These are phyloP conservation scores for Trichoderma brevicompactum DNA, from an alignment of 2,329 filamentous ascomycete species.

Conservation along the genomic window DNA sequence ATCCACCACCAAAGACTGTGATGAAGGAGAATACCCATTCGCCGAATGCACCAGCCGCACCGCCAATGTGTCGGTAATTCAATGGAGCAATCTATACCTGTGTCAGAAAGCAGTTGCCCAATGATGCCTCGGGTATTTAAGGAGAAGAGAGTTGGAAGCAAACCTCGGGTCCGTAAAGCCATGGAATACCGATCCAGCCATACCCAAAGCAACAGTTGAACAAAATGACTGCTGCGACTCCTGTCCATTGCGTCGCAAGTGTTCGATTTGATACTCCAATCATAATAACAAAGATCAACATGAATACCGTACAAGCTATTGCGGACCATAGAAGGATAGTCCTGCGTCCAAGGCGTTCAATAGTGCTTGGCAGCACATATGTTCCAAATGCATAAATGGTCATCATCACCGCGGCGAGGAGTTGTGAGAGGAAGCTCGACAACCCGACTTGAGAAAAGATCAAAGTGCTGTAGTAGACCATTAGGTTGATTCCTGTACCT, in stretches of 20 bases:
- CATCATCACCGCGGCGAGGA: neutral
- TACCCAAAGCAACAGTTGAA: neutral
- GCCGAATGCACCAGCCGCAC: neutral
- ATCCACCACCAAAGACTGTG: neutral
- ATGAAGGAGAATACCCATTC: neutral
- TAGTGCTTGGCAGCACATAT: neutral
- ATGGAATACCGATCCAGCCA: neutral
- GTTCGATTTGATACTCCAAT: neutral
- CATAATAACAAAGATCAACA: neutral
- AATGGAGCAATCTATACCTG: neutral
- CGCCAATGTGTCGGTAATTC: neutral
- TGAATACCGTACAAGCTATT: neutral
- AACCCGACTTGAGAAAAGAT: neutral
- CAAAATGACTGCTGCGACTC: neutral
- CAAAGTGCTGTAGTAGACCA: neutral
- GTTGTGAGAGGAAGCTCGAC: neutral
- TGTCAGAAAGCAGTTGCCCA: too few relatives aligned
- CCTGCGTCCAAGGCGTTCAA: neutral
- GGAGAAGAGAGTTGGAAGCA: too few relatives aligned
- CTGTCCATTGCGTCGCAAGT: neutral
- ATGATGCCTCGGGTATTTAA: too few relatives aligned
- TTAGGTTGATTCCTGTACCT: neutral
- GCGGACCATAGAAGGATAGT: neutral
- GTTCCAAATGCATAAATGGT: neutral
- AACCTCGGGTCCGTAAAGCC: neutral